Evolutionary conservation across 2,329 filamentous ascomycete species (phyloP).

Genomic region (Thelonectria discophora): DNA sequence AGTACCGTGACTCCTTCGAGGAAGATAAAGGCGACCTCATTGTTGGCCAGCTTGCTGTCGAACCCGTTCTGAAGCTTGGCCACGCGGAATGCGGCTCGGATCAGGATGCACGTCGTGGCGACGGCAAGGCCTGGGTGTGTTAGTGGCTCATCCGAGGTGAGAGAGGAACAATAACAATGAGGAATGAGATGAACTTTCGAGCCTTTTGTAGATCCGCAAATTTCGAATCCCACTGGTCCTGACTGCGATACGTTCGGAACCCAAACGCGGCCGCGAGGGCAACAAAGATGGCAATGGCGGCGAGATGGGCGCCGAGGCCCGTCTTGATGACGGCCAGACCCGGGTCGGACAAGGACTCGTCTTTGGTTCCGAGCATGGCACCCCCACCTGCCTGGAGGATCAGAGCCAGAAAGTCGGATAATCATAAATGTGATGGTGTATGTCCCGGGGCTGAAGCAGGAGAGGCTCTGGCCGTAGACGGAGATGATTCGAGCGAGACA

Average conservation of each 20-base stretch:
- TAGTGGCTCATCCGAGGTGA: slow-evolving; percentile 70
- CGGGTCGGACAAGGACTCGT: slow-evolving; percentile 1
- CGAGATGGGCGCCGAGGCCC: slow-evolving; percentile 28
- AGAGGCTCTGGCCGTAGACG: slow-evolving; percentile 52
- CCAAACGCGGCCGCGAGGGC: slow-evolving; percentile 15
- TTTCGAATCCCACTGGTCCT: slow-evolving; percentile 23
- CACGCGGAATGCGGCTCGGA: slow-evolving; percentile 29
- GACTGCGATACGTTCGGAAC: slow-evolving; percentile 13
- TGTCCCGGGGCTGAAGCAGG: slow-evolving; percentile 44
- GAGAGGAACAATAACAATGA: slow-evolving; percentile 41
- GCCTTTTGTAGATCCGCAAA: slow-evolving; percentile 24
- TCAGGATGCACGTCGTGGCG: slow-evolving; percentile 29
- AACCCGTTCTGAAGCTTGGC: slow-evolving; percentile 27
- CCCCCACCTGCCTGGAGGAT: slow-evolving; percentile 61
- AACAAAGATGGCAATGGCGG: slow-evolving; percentile 26
- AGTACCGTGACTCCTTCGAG: slow-evolving; percentile 28
- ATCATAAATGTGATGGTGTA: slow-evolving; percentile 54
- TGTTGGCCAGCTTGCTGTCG: slow-evolving; percentile 22
- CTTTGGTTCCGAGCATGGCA: slow-evolving; percentile 44
- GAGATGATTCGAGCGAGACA: slow-evolving; percentile 60
- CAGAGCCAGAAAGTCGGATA: slow-evolving; percentile 59
- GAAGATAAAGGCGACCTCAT: slow-evolving; percentile 26
- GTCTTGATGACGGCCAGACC: slow-evolving; percentile 31
- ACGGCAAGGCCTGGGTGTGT: slow-evolving; percentile 47
- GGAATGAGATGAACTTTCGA: slow-evolving; percentile 24